These are phyloP conservation scores for Syzygium jambos DNA, from an alignment of 345 rosid genomes.

Conservation along the genomic window DNA sequence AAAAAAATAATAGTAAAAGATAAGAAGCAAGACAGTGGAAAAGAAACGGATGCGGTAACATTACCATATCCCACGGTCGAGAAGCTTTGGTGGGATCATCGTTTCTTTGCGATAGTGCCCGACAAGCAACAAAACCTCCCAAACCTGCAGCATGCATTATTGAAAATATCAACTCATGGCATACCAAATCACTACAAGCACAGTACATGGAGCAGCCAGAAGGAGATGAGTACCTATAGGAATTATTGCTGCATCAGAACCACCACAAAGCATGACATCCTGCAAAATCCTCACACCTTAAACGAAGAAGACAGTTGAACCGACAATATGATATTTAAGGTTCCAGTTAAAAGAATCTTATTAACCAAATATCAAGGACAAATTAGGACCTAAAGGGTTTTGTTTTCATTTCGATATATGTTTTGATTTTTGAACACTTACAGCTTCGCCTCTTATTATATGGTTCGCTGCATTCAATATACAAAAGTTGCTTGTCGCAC, in stretches of 20 bases:
- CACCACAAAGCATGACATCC: conserved; percentile 98
- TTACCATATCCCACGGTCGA: conserved; percentile 94
- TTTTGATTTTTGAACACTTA: conserved; percentile 27
- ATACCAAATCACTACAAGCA: conserved; percentile 1
- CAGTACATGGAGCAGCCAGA: conserved; percentile 1
- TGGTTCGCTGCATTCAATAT: conserved; percentile 90
- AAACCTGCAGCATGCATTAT: conserved; percentile 48
- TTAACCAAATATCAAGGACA: neutral
- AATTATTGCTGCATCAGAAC: conserved; percentile 81
- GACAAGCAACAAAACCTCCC: conserved; percentile 95
- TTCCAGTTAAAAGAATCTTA: neutral
- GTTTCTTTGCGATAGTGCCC: conserved; percentile 88
- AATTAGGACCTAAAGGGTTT: neutral
- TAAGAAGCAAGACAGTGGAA: neutral
- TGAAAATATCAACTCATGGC: neutral
- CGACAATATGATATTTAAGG: neutral
- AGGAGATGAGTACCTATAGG: conserved; percentile 56
- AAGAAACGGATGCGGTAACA: neutral
- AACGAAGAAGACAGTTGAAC: neutral
- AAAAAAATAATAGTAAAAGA: neutral
- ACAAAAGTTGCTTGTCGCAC: conserved; percentile 96
- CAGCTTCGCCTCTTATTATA: conserved; percentile 93
- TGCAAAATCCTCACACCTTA: conserved; percentile 19
- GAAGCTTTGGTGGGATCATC: conserved; percentile 89
- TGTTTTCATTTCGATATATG: neutral